phyloP scores from a whole-genome alignment of 306 rosid genomes.

The Begonia loranthoides region DNA sequence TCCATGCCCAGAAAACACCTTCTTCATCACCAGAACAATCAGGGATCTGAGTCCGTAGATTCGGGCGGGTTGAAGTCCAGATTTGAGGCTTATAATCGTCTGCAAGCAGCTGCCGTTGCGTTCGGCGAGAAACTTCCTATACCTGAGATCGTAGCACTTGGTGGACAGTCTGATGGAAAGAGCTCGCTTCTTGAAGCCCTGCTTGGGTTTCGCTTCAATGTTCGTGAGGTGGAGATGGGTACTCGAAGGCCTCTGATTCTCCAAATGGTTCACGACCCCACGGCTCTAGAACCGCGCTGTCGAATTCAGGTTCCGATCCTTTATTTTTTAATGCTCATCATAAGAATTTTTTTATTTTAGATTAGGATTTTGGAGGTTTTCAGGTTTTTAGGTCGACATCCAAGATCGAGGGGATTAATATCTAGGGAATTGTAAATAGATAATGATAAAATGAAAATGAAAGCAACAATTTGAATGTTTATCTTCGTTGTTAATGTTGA shows the following conservation, averaged over 20 bases:
- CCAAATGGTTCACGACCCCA: constrained; percentile 87
- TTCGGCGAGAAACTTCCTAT: constrained; percentile 88
- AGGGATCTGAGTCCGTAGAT: constrained; percentile 10
- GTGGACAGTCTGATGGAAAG: constrained; percentile 89
- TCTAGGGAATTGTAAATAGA: no score
- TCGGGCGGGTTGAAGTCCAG: constrained; percentile 38
- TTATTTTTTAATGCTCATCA: background rate
- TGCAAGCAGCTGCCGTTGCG: constrained; percentile 83
- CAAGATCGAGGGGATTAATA: no score
- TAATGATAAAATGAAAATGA: no score
- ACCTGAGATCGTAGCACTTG: constrained; percentile 85
- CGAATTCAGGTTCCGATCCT: constrained; percentile 56
- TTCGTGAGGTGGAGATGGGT: constrained; percentile 96
- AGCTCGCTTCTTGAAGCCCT: constrained; percentile 87
- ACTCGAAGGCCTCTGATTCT: constrained; percentile 88
- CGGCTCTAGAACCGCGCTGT: constrained; percentile 80
- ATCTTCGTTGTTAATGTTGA: no score
- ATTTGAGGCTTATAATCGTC: constrained; percentile 88
- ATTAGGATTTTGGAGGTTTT: background rate
- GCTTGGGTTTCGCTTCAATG: constrained; percentile 83
- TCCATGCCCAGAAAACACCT: constrained; percentile 18
- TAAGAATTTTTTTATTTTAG: background rate
- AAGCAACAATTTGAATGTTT: no score
- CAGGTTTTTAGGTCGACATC: background rate
- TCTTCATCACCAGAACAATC: constrained; percentile 1